phyloP scores from a whole-genome alignment of 768 basidiomycete species.

The Porpolomopsis calyptriformis region DNA sequence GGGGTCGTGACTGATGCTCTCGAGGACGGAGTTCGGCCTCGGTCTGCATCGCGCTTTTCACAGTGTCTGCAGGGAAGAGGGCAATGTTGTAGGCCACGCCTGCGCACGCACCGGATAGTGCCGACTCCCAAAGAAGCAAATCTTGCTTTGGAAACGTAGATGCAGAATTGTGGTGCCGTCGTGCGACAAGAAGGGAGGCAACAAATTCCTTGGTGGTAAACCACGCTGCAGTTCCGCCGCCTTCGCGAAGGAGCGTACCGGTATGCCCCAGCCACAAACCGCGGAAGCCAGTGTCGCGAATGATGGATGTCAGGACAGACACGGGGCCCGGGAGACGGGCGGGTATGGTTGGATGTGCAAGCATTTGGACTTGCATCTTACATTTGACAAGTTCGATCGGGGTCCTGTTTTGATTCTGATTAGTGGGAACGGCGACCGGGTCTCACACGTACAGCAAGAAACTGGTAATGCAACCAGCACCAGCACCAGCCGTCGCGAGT shows the following conservation, averaged over 20 bases:
- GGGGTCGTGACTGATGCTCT: slow-evolving; percentile 3
- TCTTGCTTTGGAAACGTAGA: slow-evolving; percentile 13
- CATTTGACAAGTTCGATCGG: slow-evolving; percentile 86
- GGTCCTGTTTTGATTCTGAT: slow-evolving; percentile 38
- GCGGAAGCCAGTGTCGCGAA: slow-evolving; percentile 43
- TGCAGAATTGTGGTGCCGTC: slow-evolving; percentile 20
- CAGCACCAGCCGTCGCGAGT: slow-evolving; percentile 72
- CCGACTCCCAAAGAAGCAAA: slow-evolving; percentile 64
- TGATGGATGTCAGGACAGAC: slow-evolving; percentile 47
- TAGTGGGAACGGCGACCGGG: background rate
- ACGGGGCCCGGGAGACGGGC: slow-evolving; percentile 54
- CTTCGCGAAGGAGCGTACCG: slow-evolving; percentile 79
- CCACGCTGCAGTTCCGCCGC: slow-evolving; percentile 80
- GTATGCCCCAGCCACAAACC: slow-evolving; percentile 84
- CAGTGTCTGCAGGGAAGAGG: slow-evolving; percentile 83
- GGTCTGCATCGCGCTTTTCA: slow-evolving; percentile 88
- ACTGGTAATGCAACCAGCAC: slow-evolving; percentile 78
- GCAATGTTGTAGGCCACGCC: slow-evolving; percentile 72
- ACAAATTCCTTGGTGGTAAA: slow-evolving; percentile 78
- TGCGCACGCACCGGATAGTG: slow-evolving; percentile 66
- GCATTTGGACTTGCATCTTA: slow-evolving; percentile 89
- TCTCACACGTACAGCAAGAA: slow-evolving; percentile 63
- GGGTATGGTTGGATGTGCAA: slow-evolving; percentile 22
- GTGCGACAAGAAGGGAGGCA: slow-evolving; percentile 48
- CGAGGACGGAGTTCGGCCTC: slow-evolving; percentile 63